Evolutionary conservation across 2,329 filamentous ascomycete species (phyloP).

Genomic region (Venturiaceae sp.): DNA sequence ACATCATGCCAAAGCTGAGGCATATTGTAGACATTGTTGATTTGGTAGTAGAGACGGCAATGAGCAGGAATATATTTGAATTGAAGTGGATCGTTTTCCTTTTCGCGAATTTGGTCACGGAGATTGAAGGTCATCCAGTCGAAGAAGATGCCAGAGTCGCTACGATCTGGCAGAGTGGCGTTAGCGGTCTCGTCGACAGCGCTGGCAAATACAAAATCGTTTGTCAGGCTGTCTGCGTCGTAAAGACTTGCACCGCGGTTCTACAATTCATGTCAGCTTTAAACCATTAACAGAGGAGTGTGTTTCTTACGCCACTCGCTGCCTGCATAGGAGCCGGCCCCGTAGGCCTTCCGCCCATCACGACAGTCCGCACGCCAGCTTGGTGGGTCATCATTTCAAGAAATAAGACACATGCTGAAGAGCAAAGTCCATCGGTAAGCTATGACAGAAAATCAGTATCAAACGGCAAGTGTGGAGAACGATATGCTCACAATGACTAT

Average conservation of each 20-base stretch:
- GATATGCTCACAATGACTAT: neutral
- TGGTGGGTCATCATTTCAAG: slow-evolving; percentile 40
- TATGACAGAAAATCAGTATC: neutral
- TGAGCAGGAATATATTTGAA: slow-evolving; percentile 29
- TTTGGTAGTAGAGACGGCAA: slow-evolving; percentile 28
- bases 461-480: neutral
- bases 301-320: slow-evolving; percentile 52
- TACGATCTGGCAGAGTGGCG: slow-evolving; percentile 10
- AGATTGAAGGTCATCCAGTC: slow-evolving; percentile 22
- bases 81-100: slow-evolving; percentile 20
- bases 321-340: slow-evolving; percentile 44
- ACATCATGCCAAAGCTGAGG: slow-evolving; percentile 25
- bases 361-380: slow-evolving; percentile 43
- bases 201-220: neutral
- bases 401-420: slow-evolving; percentile 49
- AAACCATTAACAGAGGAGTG: neutral
- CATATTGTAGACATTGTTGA: slow-evolving; percentile 25
- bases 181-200: neutral
- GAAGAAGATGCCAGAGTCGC: slow-evolving; percentile 16
- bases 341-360: slow-evolving; percentile 48
- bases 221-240: neutral
- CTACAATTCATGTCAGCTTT: neutral
- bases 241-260: neutral
- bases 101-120: slow-evolving; percentile 26
- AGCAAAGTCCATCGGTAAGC: slow-evolving; percentile 47